phyloP scores from a whole-genome alignment of 2,329 filamentous ascomycete species.

The Penicillium sp. region DNA sequence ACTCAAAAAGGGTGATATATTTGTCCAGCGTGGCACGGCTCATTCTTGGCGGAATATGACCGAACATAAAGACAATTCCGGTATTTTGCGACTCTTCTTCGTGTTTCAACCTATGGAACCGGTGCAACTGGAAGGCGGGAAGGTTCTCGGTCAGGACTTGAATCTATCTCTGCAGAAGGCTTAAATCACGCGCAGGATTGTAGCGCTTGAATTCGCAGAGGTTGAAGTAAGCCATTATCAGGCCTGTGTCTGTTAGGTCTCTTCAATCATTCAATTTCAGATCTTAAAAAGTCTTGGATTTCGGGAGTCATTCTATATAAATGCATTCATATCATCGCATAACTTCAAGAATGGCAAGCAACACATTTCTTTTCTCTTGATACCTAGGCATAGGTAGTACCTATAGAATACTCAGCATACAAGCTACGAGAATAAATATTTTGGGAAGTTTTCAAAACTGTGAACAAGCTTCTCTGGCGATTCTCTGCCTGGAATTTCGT shows the following conservation, averaged over 20 bases:
- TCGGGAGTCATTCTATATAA: background rate
- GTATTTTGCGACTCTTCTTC: background rate
- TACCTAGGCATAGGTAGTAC: too few relatives aligned
- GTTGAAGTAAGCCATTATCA: background rate
- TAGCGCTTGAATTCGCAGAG: background rate
- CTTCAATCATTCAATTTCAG: background rate
- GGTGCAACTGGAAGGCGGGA: background rate
- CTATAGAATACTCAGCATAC: too few relatives aligned
- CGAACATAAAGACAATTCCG: background rate
- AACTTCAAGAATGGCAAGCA: background rate
- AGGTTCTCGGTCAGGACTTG: background rate
- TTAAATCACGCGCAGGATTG: background rate
- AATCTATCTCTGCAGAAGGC: background rate
- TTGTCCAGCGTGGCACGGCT: background rate
- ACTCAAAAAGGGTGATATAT: background rate
- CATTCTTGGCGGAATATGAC: background rate
- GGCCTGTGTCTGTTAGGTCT: background rate
- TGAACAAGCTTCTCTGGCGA: too few relatives aligned
- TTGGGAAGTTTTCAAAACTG: too few relatives aligned
- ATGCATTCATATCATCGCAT: background rate
- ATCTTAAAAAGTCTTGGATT: background rate
- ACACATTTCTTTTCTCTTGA: too few relatives aligned
- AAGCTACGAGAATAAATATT: too few relatives aligned
- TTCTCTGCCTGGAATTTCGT: too few relatives aligned
- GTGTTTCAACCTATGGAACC: background rate